phyloP scores from a whole-genome alignment of 129 eudicot species.

The Pseudognaphalium luteoalbum region DNA sequence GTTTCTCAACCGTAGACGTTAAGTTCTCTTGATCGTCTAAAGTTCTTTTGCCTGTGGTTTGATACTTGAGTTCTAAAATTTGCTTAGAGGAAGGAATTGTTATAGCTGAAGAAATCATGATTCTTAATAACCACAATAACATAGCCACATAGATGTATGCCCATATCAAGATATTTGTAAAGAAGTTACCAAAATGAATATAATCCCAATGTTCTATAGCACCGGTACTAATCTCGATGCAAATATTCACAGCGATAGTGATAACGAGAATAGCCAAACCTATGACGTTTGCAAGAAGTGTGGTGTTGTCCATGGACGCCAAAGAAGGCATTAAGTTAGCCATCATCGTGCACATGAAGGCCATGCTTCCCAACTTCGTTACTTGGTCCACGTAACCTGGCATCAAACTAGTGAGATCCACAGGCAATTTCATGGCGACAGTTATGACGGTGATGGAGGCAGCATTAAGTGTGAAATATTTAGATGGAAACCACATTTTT shows the following conservation, averaged over 20 bases:
- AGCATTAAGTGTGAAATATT: constrained; percentile 30
- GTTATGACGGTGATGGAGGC: constrained; percentile 20
- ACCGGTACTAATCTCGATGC: too few species aligned
- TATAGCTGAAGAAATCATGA: constrained; percentile 22
- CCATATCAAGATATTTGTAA: not conserved
- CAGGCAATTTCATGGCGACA: constrained; percentile 27
- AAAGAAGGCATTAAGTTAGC: constrained; percentile 39
- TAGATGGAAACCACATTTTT: constrained; percentile 29
- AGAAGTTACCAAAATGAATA: too few species aligned
- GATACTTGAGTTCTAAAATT: constrained; percentile 19
- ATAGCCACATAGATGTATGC: constrained; percentile 15
- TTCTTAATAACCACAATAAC: constrained; percentile 6
- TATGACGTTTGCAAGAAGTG: too few species aligned
- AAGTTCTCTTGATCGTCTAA: not conserved
- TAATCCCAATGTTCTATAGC: too few species aligned
- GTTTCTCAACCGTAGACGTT: constrained; percentile 3
- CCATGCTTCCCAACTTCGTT: constrained; percentile 11
- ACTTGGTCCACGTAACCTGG: not conserved
- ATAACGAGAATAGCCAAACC: too few species aligned
- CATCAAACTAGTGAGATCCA: constrained; percentile 30
- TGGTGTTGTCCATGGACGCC: constrained; percentile 12
- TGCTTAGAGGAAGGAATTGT: constrained; percentile 19
- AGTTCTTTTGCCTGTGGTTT: constrained; percentile 1
- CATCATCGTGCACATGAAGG: constrained; percentile 25
- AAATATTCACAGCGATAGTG: too few species aligned